phyloP scores from a whole-genome alignment of 306 rosid genomes.

The Aeschynomene evenia region DNA sequence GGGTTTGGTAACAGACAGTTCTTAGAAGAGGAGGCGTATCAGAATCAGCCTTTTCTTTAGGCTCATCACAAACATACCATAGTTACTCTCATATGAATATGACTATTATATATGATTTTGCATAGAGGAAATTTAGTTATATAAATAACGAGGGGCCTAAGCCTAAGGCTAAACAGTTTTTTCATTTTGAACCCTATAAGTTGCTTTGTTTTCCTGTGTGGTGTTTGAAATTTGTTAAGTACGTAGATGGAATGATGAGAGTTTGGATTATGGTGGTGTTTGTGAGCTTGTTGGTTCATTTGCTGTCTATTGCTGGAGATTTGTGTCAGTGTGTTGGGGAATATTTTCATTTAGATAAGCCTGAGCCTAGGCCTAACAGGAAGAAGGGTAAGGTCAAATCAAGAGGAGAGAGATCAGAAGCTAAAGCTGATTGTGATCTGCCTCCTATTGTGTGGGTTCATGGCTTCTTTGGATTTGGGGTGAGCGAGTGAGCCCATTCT shows the following conservation, averaged over 20 bases:
- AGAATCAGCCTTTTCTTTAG: background rate
- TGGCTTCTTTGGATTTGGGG: constrained; percentile 73
- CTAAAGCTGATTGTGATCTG: constrained; percentile 24
- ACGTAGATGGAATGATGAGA: constrained; percentile 61
- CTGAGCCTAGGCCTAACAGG: background rate
- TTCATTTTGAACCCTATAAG: no score
- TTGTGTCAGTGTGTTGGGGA: constrained; percentile 40
- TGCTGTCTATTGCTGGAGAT: constrained; percentile 65
- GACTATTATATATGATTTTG: background rate
- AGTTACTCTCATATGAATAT: no score
- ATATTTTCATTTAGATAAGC: constrained; percentile 19
- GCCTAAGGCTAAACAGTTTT: background rate
- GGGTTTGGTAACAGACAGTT: constrained; percentile 12
- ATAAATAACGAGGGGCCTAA: background rate
- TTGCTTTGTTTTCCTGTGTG: no score
- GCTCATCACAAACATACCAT: background rate
- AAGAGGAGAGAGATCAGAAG: background rate
- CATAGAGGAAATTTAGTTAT: background rate
- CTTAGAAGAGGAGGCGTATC: background rate
- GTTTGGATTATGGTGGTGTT: constrained; percentile 57
- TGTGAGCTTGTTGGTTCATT: constrained; percentile 52
- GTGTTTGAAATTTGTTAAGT: no score
- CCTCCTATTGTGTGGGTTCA: constrained; percentile 81
- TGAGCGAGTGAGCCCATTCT: constrained; percentile 49
- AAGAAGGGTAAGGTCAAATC: constrained; percentile 11